Conservation (phyloP, 176 grass and related monocot genomes). For the Eragrostis nindensis region DNA sequence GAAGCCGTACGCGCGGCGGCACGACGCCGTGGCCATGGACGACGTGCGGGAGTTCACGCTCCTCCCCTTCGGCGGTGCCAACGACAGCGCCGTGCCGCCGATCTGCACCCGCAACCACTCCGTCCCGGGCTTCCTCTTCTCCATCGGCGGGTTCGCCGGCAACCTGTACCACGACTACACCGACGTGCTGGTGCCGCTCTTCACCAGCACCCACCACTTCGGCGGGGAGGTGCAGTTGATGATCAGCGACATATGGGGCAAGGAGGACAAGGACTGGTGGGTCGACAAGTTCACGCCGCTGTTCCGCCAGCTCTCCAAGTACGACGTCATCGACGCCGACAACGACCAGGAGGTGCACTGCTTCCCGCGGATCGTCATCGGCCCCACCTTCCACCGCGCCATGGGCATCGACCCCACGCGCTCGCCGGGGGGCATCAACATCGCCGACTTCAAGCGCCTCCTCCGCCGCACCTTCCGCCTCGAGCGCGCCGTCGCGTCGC, state of each 20-base stretch:
- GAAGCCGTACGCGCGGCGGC: slow-evolving; percentile 75
- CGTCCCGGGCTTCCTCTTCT: slow-evolving; percentile 82
- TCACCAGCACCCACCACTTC: slow-evolving; percentile 63
- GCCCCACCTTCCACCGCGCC: slow-evolving; percentile 73
- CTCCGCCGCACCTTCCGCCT: slow-evolving; percentile 64
- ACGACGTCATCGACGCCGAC: slow-evolving; percentile 73
- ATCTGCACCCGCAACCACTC: slow-evolving; percentile 68
- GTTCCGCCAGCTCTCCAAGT: slow-evolving; percentile 68
- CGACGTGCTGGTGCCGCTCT: slow-evolving; percentile 82
- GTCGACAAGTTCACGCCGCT: slow-evolving; percentile 69
- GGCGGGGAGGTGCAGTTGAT: slow-evolving; percentile 78
- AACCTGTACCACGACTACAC: slow-evolving; percentile 96
- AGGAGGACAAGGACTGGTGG: slow-evolving; percentile 70
- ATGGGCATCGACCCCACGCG: slow-evolving; percentile 65
- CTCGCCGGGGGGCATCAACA: slow-evolving; percentile 34
- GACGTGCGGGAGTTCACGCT: slow-evolving; percentile 73
- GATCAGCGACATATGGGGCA: slow-evolving; percentile 30
- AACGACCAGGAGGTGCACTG: slow-evolving; percentile 79
- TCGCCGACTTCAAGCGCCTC: slow-evolving; percentile 73
- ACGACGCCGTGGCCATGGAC: slow-evolving; percentile 73
- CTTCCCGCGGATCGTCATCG: slow-evolving; percentile 62
- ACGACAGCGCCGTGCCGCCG: slow-evolving; percentile 46
- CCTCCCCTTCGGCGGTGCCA: slow-evolving; percentile 46
- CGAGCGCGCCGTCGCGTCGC: slow-evolving; percentile 65
- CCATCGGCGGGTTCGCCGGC: slow-evolving; percentile 79